Evolutionary conservation across 1,284 basidiomycete genomes (phyloP).

Genomic region (Polyporus tsugae): DNA sequence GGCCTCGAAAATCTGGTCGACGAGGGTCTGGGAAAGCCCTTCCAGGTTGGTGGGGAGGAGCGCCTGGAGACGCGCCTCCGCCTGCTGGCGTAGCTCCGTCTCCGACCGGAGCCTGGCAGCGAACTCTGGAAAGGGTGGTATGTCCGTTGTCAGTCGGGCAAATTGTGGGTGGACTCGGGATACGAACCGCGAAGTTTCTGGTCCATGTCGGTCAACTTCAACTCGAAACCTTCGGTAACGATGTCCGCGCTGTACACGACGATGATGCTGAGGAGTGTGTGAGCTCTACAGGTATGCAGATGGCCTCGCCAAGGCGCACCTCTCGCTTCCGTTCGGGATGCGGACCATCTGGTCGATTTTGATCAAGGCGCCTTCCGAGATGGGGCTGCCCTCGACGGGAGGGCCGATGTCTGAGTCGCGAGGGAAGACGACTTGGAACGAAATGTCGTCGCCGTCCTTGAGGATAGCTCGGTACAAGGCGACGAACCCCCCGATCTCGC

Average conservation of each 20-base stretch:
- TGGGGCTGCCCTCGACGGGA: neutral
- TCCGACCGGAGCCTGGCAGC: neutral
- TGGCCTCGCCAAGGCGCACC: neutral
- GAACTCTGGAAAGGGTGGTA: neutral
- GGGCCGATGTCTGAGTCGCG: neutral
- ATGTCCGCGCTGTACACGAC: neutral
- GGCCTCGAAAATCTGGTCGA: neutral
- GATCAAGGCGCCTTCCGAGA: conserved; percentile 3
- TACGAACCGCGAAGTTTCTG: neutral
- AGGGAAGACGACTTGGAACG: conserved; percentile 9
- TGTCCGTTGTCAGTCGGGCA: neutral
- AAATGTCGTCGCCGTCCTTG: conserved; percentile 4
- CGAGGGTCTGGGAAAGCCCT: neutral
- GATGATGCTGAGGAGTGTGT: neutral
- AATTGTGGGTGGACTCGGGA: neutral
- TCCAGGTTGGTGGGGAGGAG: neutral
- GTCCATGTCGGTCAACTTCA: neutral
- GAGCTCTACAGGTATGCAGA: neutral
- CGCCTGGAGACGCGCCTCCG: neutral
- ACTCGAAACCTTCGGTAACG: neutral
- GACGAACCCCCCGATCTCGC: neutral
- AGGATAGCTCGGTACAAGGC: neutral
- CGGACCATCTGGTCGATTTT: conserved; percentile 18
- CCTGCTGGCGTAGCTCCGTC: neutral
- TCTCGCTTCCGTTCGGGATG: conserved; percentile 1